Percentiles rank a stretch among this genome's conserved stretches.
phyloP scores from a whole-genome alignment of 345 rosid genomes.

The Pistacia atlantica region DNA sequence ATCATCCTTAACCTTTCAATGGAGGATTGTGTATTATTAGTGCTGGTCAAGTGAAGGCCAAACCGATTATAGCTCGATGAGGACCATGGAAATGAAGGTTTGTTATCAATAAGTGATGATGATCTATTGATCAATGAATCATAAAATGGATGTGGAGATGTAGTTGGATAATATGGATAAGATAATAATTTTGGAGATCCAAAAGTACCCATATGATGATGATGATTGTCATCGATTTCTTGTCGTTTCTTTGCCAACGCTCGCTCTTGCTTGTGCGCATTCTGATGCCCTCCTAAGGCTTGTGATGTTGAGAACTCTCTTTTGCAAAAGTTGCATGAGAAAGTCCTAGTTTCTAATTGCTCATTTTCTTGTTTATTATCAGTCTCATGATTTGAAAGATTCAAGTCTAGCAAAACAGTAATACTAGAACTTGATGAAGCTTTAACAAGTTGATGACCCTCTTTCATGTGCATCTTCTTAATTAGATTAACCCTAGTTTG shows the following conservation, averaged over 20 bases:
- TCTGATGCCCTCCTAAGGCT: conserved; percentile 83
- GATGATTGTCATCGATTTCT: conserved; percentile 28
- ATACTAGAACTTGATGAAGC: conserved; percentile 4
- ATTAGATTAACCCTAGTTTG: neutral
- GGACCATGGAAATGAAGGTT: conserved; percentile 28
- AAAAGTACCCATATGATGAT: conserved; percentile 4
- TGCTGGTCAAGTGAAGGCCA: neutral
- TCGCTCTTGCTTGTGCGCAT: conserved; percentile 78
- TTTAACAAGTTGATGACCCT: neutral
- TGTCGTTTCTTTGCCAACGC: conserved; percentile 45
- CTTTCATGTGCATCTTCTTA: conserved; percentile 18
- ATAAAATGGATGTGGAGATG: conserved; percentile 12
- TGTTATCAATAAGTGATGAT: no score
- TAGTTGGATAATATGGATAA: conserved; percentile 18
- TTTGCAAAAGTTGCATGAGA: conserved; percentile 59
- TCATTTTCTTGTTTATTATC: neutral
- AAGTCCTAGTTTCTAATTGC: conserved; percentile 25
- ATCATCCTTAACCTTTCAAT: neutral
- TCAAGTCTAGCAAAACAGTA: conserved; percentile 23
- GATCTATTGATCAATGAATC: conserved; percentile 29
- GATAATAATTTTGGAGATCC: conserved; percentile 12
- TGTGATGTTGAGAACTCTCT: conserved; percentile 64
- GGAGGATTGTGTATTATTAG: neutral
- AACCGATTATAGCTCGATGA: neutral
- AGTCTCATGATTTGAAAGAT: conserved; percentile 12